These are phyloP conservation scores for Cercospora canescens DNA, from an alignment of 2,329 filamentous ascomycete species.

Conservation along the genomic window DNA sequence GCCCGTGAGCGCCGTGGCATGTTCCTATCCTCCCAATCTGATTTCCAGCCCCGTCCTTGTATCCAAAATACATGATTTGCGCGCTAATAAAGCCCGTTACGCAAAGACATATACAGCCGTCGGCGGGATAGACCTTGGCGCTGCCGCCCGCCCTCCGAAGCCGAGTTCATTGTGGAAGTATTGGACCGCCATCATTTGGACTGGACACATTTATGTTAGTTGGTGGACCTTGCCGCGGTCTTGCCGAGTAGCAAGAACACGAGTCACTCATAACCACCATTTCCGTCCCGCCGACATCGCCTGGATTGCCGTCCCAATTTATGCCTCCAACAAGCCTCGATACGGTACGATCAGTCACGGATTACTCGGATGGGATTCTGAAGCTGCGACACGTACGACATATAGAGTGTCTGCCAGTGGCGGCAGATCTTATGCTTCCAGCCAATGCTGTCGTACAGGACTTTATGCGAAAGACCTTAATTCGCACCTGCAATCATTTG, in stretches of 20 bases:
- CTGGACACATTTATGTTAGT: neutral
- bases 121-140: neutral
- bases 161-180: neutral
- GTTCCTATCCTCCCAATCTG: neutral
- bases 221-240: neutral
- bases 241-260: neutral
- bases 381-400: neutral
- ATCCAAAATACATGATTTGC: neutral
- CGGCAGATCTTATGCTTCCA: neutral
- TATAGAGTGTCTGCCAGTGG: neutral
- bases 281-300: neutral
- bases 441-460: neutral
- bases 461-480: neutral
- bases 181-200: neutral
- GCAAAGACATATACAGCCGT: neutral
- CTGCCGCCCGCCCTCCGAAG: neutral
- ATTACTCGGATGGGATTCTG: too few relatives aligned
- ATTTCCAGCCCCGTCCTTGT: neutral
- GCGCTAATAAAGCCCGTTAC: neutral
- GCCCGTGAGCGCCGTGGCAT: neutral
- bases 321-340: neutral
- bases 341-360: too few relatives aligned
- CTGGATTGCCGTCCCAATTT: neutral
- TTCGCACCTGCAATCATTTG: neutral
- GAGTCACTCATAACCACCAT: neutral